Conservation (phyloP, 306 rosid species). For the Cucumis hystrix region DNA sequence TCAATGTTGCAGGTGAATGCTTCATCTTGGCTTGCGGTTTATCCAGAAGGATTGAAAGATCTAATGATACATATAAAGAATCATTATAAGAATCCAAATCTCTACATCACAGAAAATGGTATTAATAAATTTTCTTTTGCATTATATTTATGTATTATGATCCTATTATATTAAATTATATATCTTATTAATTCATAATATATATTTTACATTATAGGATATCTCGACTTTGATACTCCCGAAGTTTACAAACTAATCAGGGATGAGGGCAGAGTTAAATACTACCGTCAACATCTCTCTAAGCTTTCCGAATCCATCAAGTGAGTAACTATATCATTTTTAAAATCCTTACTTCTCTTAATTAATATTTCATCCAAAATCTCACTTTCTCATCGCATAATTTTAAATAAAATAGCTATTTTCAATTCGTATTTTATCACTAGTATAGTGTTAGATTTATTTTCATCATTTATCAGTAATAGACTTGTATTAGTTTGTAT, state of each 20-base stretch:
- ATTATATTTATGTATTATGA: too few relatives aligned
- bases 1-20: constrained; percentile 1
- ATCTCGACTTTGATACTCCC: not conserved
- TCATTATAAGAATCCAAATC: constrained; percentile 12
- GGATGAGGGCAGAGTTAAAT: not conserved
- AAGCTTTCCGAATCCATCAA: not conserved
- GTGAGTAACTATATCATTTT: not conserved
- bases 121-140: too few relatives aligned
- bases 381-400: too few relatives aligned
- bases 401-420: too few relatives aligned
- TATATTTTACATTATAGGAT: not conserved
- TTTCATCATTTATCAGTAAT: too few relatives aligned
- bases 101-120: constrained; percentile 51
- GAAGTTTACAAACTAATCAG: not conserved
- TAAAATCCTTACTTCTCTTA: too few relatives aligned
- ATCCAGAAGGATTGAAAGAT: constrained; percentile 13
- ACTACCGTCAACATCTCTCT: not conserved
- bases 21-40: constrained; percentile 7
- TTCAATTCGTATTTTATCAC: too few relatives aligned
- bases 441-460: too few relatives aligned
- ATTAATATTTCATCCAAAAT: too few relatives aligned
- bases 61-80: constrained; percentile 14
- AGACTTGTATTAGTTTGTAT: too few relatives aligned
- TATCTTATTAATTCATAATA: too few relatives aligned
- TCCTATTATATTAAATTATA: too few relatives aligned